Evolutionary conservation across 352 stramenopile genomes (phyloP).

Genomic region (Globisporangium apiculatum): DNA sequence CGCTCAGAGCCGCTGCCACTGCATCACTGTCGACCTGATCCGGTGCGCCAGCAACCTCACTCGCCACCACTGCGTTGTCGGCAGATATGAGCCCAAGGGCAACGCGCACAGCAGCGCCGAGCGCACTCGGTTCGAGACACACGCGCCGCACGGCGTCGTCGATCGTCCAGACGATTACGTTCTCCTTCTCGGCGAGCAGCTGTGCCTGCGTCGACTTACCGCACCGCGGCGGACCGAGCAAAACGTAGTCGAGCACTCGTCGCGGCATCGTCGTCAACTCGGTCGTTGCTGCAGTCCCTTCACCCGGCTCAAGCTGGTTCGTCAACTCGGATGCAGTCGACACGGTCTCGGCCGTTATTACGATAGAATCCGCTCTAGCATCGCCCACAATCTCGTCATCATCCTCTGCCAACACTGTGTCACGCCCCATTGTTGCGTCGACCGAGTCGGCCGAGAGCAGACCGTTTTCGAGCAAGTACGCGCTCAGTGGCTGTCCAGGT

Average conservation of each 20-base stretch:
- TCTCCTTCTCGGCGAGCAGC: slow-evolving; percentile 70
- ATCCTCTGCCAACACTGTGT: no score
- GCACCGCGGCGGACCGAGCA: slow-evolving; percentile 68
- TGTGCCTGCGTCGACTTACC: slow-evolving; percentile 78
- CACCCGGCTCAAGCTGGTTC: not conserved
- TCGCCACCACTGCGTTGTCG: no score
- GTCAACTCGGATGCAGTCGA: not conserved
- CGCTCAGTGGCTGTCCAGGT: slow-evolving; percentile 51
- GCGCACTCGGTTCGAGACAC: slow-evolving; percentile 21
- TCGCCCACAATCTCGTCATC: no score
- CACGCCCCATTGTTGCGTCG: not conserved
- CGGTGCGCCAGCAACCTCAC: no score
- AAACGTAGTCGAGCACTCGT: slow-evolving; percentile 67
- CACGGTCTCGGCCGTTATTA: not conserved
- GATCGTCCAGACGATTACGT: slow-evolving; percentile 58
- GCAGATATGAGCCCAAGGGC: slow-evolving; percentile 22
- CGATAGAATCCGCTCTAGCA: no score
- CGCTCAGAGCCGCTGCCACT: not conserved
- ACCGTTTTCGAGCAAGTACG: slow-evolving; percentile 46
- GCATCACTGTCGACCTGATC: not conserved
- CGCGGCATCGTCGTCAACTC: slow-evolving; percentile 6
- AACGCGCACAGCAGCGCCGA: slow-evolving; percentile 33
- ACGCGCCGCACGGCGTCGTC: slow-evolving; percentile 55
- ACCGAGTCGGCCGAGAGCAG: slow-evolving; percentile 15
- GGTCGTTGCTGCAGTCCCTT: not conserved